phyloP scores from a whole-genome alignment of 176 grass and related monocot species.

The Lolium rigidum region DNA sequence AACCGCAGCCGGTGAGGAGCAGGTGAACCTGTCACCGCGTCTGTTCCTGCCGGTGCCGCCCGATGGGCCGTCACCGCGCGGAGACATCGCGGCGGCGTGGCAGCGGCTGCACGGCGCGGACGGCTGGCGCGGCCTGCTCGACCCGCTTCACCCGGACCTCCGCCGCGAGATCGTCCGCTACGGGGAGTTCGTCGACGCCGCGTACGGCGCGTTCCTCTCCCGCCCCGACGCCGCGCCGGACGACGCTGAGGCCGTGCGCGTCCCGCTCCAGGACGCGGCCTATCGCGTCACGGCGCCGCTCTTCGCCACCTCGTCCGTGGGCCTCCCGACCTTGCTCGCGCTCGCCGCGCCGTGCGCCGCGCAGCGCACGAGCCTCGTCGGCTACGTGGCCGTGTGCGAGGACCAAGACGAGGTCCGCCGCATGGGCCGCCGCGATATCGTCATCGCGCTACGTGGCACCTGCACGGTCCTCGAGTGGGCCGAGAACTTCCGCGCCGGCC shows the following conservation, averaged over 20 bases:
- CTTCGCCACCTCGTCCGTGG: conserved; percentile 51
- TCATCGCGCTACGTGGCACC: conserved; percentile 69
- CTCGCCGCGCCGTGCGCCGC: conserved; percentile 43
- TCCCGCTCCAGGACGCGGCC: conserved; percentile 46
- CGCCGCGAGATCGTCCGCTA: conserved; percentile 71
- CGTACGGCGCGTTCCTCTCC: conserved; percentile 59
- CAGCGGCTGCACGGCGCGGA: conserved; percentile 44
- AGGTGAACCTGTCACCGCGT: conserved; percentile 43
- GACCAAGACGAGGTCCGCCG: conserved; percentile 50
- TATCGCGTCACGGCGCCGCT: conserved; percentile 63
- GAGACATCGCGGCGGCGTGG: conserved; percentile 53
- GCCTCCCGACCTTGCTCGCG: conserved; percentile 45
- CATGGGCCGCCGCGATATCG: conserved; percentile 74
- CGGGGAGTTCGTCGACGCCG: conserved; percentile 66
- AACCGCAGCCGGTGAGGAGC: not conserved
- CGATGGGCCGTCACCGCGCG: conserved; percentile 51
- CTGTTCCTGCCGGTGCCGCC: conserved; percentile 49
- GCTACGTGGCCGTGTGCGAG: conserved; percentile 71
- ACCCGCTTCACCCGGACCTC: conserved; percentile 66
- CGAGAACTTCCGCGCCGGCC: conserved; percentile 66
- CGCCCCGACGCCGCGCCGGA: conserved; percentile 46
- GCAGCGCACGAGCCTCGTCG: conserved; percentile 55
- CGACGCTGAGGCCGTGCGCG: not conserved
- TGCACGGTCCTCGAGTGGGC: conserved; percentile 74
- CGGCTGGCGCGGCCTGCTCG: conserved; percentile 57